phyloP scores from a whole-genome alignment of 306 rosid genomes.

The Lagenaria siceraria region DNA sequence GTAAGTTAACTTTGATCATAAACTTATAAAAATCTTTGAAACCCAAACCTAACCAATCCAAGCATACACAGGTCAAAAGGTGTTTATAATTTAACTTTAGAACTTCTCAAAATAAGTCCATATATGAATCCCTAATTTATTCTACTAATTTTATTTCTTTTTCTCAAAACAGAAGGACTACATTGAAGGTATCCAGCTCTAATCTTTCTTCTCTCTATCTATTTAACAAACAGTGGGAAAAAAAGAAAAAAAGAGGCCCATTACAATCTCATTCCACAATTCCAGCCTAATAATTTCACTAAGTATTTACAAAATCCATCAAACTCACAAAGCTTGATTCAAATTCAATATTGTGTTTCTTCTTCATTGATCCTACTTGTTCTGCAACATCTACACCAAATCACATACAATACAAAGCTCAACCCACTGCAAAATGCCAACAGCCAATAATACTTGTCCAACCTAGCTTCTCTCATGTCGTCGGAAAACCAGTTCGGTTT shows the following conservation, averaged over 20 bases:
- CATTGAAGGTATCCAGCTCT: neutral
- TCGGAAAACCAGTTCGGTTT: conserved; percentile 70
- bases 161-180: neutral
- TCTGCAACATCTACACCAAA: conserved; percentile 44
- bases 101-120: too few relatives aligned
- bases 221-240: neutral
- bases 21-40: neutral
- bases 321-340: conserved; percentile 14
- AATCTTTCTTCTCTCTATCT: neutral
- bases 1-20: too few relatives aligned
- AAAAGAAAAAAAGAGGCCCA: too few relatives aligned
- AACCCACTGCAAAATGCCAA: conserved; percentile 37
- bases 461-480: conserved; percentile 63
- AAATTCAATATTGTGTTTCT: conserved; percentile 10
- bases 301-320: neutral
- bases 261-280: neutral
- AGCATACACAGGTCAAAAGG: neutral
- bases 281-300: neutral
- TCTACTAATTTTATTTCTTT: neutral
- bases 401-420: conserved; percentile 40
- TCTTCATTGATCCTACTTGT: conserved; percentile 28
- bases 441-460: conserved; percentile 77
- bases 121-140: neutral
- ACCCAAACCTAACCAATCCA: neutral
- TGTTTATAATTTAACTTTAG: too few relatives aligned